These are phyloP conservation scores for Oryza glumipatula DNA, from an alignment of 176 grass and related monocot genomes.

Conservation along the genomic window DNA sequence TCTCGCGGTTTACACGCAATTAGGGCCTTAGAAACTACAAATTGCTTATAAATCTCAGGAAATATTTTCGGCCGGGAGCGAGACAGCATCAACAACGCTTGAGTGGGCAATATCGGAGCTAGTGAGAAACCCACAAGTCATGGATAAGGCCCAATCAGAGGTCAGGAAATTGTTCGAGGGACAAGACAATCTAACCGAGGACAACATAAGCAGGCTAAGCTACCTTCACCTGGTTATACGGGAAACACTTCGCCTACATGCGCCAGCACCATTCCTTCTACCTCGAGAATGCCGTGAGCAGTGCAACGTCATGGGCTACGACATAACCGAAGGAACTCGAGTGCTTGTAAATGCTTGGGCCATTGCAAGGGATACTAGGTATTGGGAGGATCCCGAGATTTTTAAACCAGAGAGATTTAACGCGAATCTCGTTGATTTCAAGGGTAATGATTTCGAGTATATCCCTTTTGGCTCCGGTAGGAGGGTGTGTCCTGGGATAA, in stretches of 20 bases:
- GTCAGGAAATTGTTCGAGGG: not conserved
- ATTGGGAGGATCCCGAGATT: slow-evolving; percentile 2
- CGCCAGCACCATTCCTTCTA: slow-evolving; percentile 18
- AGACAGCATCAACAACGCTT: slow-evolving; percentile 14
- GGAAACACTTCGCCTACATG: slow-evolving; percentile 13
- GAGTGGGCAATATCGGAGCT: slow-evolving; percentile 39
- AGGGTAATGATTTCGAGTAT: not conserved
- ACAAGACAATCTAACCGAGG: not conserved
- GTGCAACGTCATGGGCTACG: slow-evolving; percentile 4
- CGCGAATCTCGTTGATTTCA: not conserved
- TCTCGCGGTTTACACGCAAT: too few relatives aligned
- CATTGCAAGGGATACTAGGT: not conserved
- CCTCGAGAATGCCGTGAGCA: slow-evolving; percentile 22
- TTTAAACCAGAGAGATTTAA: slow-evolving; percentile 34
- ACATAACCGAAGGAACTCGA: not conserved
- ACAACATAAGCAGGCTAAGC: not conserved
- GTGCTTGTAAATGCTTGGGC: slow-evolving; percentile 39
- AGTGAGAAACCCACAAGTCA: not conserved
- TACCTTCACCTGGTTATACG: slow-evolving; percentile 18
- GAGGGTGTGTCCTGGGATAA: slow-evolving; percentile 24
- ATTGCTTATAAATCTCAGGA: not conserved
- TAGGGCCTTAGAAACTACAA: too few relatives aligned
- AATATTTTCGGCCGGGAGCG: slow-evolving; percentile 34
- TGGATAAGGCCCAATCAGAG: slow-evolving; percentile 14
- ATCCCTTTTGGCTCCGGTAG: slow-evolving; percentile 12